Evolutionary conservation across 768 basidiomycete genomes (phyloP).

Genomic region (Mycena olivaceomarginata): DNA sequence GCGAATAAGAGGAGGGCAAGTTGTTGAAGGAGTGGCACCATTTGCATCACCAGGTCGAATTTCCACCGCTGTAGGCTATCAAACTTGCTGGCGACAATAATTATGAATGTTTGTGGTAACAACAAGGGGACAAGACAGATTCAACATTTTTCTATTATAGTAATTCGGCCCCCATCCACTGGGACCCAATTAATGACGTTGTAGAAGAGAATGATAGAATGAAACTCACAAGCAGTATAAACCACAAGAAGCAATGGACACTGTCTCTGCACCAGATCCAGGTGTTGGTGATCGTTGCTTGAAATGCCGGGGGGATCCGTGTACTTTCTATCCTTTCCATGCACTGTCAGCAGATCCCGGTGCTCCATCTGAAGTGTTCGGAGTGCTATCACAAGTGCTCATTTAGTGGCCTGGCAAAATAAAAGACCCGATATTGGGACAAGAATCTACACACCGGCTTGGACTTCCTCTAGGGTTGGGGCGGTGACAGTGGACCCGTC

Average conservation of each 20-base stretch:
- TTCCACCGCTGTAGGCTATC: no score
- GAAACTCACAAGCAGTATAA: neutral
- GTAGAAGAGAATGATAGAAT: constrained; percentile 18
- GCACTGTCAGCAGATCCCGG: neutral
- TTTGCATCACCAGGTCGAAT: no score
- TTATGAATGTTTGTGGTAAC: no score
- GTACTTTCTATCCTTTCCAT: no score
- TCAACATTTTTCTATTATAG: neutral
- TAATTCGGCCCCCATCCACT: neutral
- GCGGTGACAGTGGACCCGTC: no score
- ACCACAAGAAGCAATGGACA: no score
- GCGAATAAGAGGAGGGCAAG: no score
- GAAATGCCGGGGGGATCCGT: neutral
- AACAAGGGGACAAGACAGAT: no score
- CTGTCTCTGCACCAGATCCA: neutral
- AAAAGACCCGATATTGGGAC: constrained; percentile 1
- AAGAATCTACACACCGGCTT: constrained; percentile 11
- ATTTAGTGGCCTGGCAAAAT: constrained; percentile 15
- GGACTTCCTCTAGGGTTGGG: neutral
- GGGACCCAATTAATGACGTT: constrained; percentile 13
- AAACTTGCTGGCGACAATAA: no score
- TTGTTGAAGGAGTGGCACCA: no score
- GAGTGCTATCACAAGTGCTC: constrained; percentile 13
- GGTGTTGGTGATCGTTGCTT: neutral
- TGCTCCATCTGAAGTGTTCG: neutral